These are phyloP conservation scores for Peterozyma xylosa DNA, from an alignment of 805 yeast species.

Conservation along the genomic window DNA sequence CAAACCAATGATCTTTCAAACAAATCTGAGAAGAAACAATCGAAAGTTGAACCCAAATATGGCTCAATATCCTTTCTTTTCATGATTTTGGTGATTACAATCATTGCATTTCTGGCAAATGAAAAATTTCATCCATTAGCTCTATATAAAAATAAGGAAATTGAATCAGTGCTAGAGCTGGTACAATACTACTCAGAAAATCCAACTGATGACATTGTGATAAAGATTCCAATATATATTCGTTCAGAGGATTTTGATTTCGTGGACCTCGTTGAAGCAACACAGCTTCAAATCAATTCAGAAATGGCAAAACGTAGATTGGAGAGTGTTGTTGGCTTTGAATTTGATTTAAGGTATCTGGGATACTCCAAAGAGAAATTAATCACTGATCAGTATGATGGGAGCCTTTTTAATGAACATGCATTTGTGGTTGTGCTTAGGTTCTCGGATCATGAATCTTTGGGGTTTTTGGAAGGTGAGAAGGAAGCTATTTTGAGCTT, in stretches of 20 bases:
- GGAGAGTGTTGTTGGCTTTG: slow-evolving; percentile 13
- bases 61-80: no score
- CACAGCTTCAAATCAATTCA: slow-evolving; percentile 37
- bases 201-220: slow-evolving; percentile 32
- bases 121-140: no score
- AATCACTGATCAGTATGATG: neutral
- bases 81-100: no score
- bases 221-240: slow-evolving; percentile 35
- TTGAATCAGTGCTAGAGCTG: neutral
- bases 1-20: no score
- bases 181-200: slow-evolving; percentile 18
- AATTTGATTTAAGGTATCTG: slow-evolving; percentile 16
- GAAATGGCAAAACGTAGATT: slow-evolving; percentile 20
- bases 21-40: no score
- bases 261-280: slow-evolving; percentile 61
- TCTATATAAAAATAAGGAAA: no score
- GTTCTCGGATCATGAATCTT: slow-evolving; percentile 16
- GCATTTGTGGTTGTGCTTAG: slow-evolving; percentile 14
- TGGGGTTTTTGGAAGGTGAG: slow-evolving; percentile 17
- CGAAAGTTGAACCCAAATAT: no score
- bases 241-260: slow-evolving; percentile 39
- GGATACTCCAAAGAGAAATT: slow-evolving; percentile 3
- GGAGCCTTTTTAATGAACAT: slow-evolving; percentile 8
- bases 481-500: slow-evolving; percentile 24
- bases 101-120: no score